These are phyloP conservation scores for Xylaria scruposa DNA, from an alignment of 495 filamentous ascomycete species.

Conservation along the genomic window DNA sequence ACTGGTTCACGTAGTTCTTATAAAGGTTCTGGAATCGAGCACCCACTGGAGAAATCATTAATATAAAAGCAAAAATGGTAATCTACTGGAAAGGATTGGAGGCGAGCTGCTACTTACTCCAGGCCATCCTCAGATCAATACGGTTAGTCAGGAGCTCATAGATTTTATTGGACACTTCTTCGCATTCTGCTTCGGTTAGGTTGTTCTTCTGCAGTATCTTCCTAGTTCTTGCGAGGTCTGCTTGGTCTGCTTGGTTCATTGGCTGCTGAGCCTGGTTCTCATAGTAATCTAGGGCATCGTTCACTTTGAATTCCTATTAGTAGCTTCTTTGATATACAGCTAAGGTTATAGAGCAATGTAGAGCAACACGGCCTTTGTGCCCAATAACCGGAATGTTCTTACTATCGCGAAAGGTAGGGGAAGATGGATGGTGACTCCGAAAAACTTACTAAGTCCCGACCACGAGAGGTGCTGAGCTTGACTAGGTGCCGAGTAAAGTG, in stretches of 20 bases:
- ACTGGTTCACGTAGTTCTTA: constrained; percentile 1
- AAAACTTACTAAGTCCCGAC: constrained; percentile 13
- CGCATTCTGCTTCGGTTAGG: neutral
- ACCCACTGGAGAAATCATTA: neutral
- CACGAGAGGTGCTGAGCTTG: constrained; percentile 10
- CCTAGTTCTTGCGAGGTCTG: neutral
- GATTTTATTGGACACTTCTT: constrained; percentile 1
- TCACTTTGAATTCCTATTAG: neutral
- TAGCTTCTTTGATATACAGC: neutral
- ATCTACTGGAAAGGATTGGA: neutral
- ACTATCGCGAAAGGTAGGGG: neutral
- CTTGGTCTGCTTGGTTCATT: neutral
- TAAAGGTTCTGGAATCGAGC: constrained; percentile 15
- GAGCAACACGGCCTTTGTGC: neutral
- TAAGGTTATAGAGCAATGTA: neutral
- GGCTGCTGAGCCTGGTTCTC: constrained; percentile 2
- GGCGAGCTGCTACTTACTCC: neutral
- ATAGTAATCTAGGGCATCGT: constrained; percentile 6
- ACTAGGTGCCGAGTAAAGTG: constrained; percentile 2
- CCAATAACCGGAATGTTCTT: neutral
- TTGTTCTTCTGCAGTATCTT: neutral
- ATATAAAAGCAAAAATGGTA: neutral
- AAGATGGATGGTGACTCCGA: neutral
- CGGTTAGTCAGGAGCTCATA: neutral
- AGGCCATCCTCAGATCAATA: neutral